Evolutionary conservation across 2,329 filamentous ascomycete species (phyloP).

Genomic region (Sordariomycetes sp.): DNA sequence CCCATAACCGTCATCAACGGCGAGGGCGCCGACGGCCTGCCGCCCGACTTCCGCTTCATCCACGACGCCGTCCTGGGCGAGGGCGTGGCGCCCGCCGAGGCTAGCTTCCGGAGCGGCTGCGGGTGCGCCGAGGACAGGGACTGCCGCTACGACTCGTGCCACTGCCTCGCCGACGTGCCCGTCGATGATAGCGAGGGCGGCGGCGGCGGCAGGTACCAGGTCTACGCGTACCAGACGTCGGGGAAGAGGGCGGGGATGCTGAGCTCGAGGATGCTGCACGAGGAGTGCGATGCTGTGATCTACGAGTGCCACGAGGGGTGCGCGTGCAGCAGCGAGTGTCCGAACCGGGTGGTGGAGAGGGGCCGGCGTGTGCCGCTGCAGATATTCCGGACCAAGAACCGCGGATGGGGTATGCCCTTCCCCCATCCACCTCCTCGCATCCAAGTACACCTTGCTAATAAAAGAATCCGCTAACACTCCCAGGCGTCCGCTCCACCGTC

Average conservation of each 20-base stretch:
- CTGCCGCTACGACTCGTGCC: slow-evolving; percentile 58
- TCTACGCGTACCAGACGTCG: slow-evolving; percentile 54
- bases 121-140: slow-evolving; percentile 49
- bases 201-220: slow-evolving; percentile 11
- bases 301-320: slow-evolving; percentile 75
- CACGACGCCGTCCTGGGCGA: slow-evolving; percentile 45
- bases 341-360: slow-evolving; percentile 66
- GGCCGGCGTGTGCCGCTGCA: slow-evolving; percentile 61
- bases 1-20: slow-evolving; percentile 57
- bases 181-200: slow-evolving; percentile 19
- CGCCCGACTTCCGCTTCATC: slow-evolving; percentile 60
- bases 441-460: neutral
- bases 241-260: slow-evolving; percentile 42
- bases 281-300: slow-evolving; percentile 42
- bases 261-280: slow-evolving; percentile 37
- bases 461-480: neutral
- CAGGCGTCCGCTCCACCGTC: slow-evolving; percentile 53
- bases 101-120: slow-evolving; percentile 59
- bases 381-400: slow-evolving; percentile 62
- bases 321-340: slow-evolving; percentile 51
- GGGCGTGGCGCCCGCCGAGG: slow-evolving; percentile 48
- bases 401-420: slow-evolving; percentile 59
- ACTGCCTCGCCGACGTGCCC: slow-evolving; percentile 56
- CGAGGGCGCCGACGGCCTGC: slow-evolving; percentile 43
- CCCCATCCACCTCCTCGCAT: neutral